A percentile compares a stretch with the other conserved stretches of the same genome.
These are phyloP conservation scores for Penstemon newberryi DNA, from an alignment of 257 asterid species.

Conservation along the genomic window DNA sequence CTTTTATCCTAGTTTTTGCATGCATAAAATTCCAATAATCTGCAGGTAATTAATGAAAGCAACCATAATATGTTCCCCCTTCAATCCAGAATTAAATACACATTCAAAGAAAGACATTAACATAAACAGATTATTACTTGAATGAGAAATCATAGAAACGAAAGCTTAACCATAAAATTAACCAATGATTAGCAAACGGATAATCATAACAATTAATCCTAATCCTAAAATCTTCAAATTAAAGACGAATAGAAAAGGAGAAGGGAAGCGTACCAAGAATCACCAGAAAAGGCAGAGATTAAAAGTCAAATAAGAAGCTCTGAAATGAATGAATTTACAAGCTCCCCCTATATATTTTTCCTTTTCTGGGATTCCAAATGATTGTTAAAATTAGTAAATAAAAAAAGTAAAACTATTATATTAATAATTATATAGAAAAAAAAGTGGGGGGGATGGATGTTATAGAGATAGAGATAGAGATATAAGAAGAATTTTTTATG, in stretches of 20 bases:
- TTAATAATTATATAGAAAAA: background rate
- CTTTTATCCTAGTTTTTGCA: background rate
- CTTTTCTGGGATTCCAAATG: too few relatives aligned
- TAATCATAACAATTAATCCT: conserved; percentile 7
- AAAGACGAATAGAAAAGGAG: background rate
- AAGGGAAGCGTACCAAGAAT: conserved; percentile 34
- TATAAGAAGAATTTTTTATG: background rate
- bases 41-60: conserved; percentile 15
- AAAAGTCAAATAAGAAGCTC: too few relatives aligned
- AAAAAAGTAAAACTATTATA: background rate
- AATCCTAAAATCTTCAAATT: background rate
- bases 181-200: conserved; percentile 23
- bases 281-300: conserved; percentile 14
- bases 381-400: background rate
- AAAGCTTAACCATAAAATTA: conserved; percentile 16
- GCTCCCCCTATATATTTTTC: background rate
- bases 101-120: background rate
- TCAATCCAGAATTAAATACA: conserved; percentile 13
- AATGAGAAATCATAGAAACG: background rate
- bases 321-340: background rate
- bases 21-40: conserved; percentile 11
- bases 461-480: background rate
- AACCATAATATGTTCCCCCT: conserved; percentile 15
- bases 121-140: conserved; percentile 7
- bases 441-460: background rate